phyloP scores from a whole-genome alignment of 2,329 filamentous ascomycete species.

The Aspergillus pseudotamarii region DNA sequence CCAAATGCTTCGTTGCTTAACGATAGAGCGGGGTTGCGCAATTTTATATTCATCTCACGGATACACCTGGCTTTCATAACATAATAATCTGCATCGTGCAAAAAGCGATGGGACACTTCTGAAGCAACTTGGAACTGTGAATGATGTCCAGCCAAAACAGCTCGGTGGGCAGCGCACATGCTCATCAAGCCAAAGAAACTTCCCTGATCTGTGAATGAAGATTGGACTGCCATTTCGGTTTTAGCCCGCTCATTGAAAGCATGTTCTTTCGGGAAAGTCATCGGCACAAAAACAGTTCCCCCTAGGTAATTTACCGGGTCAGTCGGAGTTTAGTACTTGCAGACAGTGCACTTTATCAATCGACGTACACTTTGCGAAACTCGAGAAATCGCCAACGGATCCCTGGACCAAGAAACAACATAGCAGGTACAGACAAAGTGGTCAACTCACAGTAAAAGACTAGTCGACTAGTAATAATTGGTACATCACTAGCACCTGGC shows the following conservation, averaged over 20 bases:
- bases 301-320: conserved; percentile 16
- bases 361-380: neutral
- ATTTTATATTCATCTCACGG: conserved; percentile 35
- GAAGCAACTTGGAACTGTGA: conserved; percentile 24
- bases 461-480: conserved; percentile 30
- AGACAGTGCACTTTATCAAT: neutral
- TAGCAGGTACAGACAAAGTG: neutral
- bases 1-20: conserved; percentile 39
- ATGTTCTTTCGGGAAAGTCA: conserved; percentile 41
- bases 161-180: conserved; percentile 43
- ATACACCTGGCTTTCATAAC: conserved; percentile 42
- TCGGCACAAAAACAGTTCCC: conserved; percentile 40
- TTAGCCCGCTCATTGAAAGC: conserved; percentile 28
- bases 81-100: conserved; percentile 41
- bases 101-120: conserved; percentile 20
- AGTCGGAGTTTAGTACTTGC: neutral
- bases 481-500: conserved; percentile 30
- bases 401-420: neutral
- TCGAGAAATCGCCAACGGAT: neutral
- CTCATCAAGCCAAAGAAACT: conserved; percentile 45
- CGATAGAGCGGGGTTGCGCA: conserved; percentile 29
- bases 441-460: conserved; percentile 38
- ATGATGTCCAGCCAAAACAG: conserved; percentile 32
- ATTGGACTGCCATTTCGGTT: conserved; percentile 34
- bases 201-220: conserved; percentile 38